Conservation (phyloP, 1,139 yeast genomes). For the Yamadazyma triangularis region DNA sequence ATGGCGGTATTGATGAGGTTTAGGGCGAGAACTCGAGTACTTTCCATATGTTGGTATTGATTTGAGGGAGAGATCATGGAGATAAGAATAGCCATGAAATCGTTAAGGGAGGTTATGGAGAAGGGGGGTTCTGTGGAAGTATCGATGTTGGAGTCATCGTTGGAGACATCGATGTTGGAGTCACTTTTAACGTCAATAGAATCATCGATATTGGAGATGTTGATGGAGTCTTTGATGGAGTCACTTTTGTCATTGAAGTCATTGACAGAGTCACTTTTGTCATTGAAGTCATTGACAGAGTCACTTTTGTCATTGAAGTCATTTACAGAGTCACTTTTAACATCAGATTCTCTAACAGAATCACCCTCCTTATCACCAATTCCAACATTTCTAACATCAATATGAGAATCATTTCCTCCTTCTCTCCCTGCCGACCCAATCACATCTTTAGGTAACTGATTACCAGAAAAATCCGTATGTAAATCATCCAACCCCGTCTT, state of each 20-base stretch:
- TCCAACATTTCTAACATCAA: too few species aligned
- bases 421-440: constrained; percentile 43
- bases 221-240: too few species aligned
- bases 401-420: too few species aligned
- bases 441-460: constrained; percentile 35
- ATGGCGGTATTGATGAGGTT: constrained; percentile 72
- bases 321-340: constrained; percentile 11
- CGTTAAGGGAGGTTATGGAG: constrained; percentile 66
- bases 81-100: constrained; percentile 69
- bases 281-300: neutral
- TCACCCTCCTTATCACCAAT: too few species aligned
- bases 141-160: too few species aligned
- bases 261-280: neutral
- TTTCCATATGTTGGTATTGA: constrained; percentile 80
- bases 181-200: neutral
- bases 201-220: too few species aligned
- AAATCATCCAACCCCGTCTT: constrained; percentile 22
- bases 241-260: too few species aligned
- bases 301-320: too few species aligned
- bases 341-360: too few species aligned
- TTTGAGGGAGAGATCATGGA: constrained; percentile 82
- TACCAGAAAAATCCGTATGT: constrained; percentile 31
- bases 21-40: constrained; percentile 80
- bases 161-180: too few species aligned
- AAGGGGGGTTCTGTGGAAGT: constrained; percentile 38